phyloP scores from a whole-genome alignment of 352 stramenopile species.

The Phytophthora meadii region DNA sequence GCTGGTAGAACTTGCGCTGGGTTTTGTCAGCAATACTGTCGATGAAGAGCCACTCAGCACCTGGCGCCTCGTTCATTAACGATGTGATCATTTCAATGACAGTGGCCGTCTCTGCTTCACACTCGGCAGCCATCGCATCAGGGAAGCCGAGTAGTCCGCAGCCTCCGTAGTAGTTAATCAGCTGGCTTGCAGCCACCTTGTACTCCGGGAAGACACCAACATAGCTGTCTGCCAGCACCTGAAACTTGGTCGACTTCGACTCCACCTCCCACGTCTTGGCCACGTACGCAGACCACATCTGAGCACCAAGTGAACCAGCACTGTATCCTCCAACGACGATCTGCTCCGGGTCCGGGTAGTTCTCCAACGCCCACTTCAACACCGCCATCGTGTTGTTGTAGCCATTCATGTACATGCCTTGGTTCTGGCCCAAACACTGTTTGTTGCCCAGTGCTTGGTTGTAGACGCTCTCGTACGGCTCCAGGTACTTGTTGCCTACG shows the following conservation, averaged over 20 bases:
- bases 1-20: conserved; percentile 47
- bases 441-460: conserved; percentile 43
- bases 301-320: conserved; percentile 51
- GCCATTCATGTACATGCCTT: conserved; percentile 55
- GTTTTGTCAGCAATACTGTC: conserved; percentile 50
- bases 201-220: conserved; percentile 53
- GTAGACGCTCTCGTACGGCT: conserved; percentile 32
- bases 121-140: conserved; percentile 37
- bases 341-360: conserved; percentile 61
- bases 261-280: conserved; percentile 55
- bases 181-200: conserved; percentile 24
- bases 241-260: conserved; percentile 45
- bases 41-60: conserved; percentile 49
- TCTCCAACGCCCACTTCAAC: conserved; percentile 60
- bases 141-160: conserved; percentile 41
- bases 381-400: conserved; percentile 67
- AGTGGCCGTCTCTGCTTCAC: conserved; percentile 32
- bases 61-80: conserved; percentile 37
- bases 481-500: conserved; percentile 44
- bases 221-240: conserved; percentile 59
- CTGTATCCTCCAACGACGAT: conserved; percentile 60
- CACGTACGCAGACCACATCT: conserved; percentile 45
- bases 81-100: conserved; percentile 36
- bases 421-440: conserved; percentile 43
- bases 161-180: conserved; percentile 50